These are phyloP conservation scores for Thuidium tamariscinum DNA, from an alignment of 225 moss, liverwort and hornwort species.

Conservation along the genomic window DNA sequence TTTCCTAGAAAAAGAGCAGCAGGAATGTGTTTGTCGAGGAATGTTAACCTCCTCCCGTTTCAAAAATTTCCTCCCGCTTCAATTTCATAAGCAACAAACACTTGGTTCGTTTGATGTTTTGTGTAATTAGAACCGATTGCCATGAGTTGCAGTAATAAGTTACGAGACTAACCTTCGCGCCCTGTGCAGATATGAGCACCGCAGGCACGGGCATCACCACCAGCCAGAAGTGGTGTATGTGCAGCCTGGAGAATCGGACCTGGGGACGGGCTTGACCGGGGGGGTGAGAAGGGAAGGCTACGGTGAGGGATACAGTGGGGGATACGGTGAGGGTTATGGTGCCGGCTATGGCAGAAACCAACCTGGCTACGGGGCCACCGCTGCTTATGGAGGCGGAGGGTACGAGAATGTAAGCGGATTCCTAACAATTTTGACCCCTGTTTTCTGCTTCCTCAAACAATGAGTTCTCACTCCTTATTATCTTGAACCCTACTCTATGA, in stretches of 20 bases:
- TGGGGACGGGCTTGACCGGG: conserved; percentile 18
- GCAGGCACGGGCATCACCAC: conserved; percentile 2
- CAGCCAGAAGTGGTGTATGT: conserved; percentile 5
- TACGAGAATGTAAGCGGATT: background rate
- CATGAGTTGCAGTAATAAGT: background rate
- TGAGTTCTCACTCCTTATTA: background rate
- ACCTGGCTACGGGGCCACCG: background rate
- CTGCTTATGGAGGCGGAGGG: background rate
- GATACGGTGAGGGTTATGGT: background rate
- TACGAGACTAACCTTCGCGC: background rate
- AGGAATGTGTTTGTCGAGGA: background rate
- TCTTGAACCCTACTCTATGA: background rate
- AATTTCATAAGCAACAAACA: background rate
- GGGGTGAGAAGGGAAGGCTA: background rate
- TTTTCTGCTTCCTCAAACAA: background rate
- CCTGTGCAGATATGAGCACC: conserved; percentile 1
- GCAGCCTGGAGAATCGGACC: conserved; percentile 11
- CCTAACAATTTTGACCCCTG: background rate
- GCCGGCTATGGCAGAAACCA: background rate
- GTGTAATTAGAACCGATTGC: background rate
- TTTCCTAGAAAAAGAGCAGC: no score
- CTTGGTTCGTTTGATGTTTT: background rate
- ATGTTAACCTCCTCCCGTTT: background rate
- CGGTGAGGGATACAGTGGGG: background rate
- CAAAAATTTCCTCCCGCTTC: background rate